Base-by-base conservation (phyloP, 805 yeast genomes). In the Groenewaldozyma tartarivorans region DNA sequence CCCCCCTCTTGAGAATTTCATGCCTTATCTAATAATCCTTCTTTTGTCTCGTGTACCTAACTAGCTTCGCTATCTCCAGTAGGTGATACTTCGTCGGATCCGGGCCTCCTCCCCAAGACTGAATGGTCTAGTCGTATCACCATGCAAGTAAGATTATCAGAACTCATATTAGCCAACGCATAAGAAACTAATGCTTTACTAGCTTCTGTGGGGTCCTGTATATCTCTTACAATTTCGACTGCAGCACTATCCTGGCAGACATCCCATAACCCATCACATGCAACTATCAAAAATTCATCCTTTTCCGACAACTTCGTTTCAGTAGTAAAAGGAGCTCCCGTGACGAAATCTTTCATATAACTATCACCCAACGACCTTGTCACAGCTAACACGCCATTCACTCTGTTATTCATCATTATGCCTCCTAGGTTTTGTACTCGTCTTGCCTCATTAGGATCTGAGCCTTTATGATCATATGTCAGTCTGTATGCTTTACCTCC, bases 261-360 rank as follows among this genome's bases (percentile, higher is more conserved):
- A 59, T 90, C 98, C 97, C 97, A 90, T 7, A 90, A 64, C 0
- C 98, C 98, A 61, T 90, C 98, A 60, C 97, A 92, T 0, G 96
- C 97, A 44, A 90, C 64, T 38, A 90, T 87, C 54, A 90, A 60
- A 55, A 84, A 85, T 50, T 81, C 81, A 58, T 88, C 96, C 7
- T 64, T 67, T 1, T 60, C 61, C 19, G 69, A 69, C 22, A 92
- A 67, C 53, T 79, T 86, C 1, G 94, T 86, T 35, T 86, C 76
- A 0, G 97, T 85, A 0, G 98, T 90, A 56, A 81, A 90, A 1
- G 98, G 98, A 41, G 78, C 76, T 0, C 96, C 95, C 24, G 86
- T 76, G 16, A 90, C 96, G 43, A 84, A 66, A 39, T 79, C 82
- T 58, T 90, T 94, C 76, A 90, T 81, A 59, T 85, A 88, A n/a